Evolutionary conservation across 106 monocot genomes (phyloP), one percentile per base, ranked within the genome.

Genomic region (Alisma plantagoaquatica): DNA sequence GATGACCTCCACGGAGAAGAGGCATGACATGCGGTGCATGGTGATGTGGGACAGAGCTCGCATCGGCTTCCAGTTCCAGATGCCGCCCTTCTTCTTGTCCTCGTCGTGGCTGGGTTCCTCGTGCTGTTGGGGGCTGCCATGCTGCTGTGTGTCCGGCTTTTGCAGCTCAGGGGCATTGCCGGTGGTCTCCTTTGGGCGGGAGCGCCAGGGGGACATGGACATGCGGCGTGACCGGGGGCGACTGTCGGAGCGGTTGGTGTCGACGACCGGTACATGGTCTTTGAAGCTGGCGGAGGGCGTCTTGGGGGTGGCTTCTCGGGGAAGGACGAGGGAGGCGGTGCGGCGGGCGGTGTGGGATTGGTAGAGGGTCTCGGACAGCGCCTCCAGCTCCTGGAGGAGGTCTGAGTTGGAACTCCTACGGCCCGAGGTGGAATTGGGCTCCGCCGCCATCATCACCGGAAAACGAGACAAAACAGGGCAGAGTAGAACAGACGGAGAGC

Each of bases 1-100:
- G 16, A 73, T 52, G 21, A 94, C 83, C 32, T 94, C 94, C 4
- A 83, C 83, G 21, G 94, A 94, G 67, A 94, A 73, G 32, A 94
- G 80, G 52, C 83, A 84, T 24, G 73, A 66, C 17, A 87, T 27
- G 10, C 73, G 68, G 0, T 84, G 80, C 94, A 88, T 94, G 14
- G 54, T 18, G 47, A 94, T 75, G 68, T 71, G 94, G 7, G 94
- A 84, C 33, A 94, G 58, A 0, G 94, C 87, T 11, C 87, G 71
- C 42, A 94, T 66, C 21, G 88, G 84, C 59, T 77, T 83, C 87
- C 94, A 88, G n/a, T 52, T 70, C 87, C 83, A 81, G 49, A 94
- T 77, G 23, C 86, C 82, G 65, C 81, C 80, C 77, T 84, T 88
- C 62, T 74, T 61, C 12, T 26, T 59, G 43, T 10, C 46, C 28